phyloP scores from a whole-genome alignment of 352 stramenopile species.

The Globisporangium perplexum region DNA sequence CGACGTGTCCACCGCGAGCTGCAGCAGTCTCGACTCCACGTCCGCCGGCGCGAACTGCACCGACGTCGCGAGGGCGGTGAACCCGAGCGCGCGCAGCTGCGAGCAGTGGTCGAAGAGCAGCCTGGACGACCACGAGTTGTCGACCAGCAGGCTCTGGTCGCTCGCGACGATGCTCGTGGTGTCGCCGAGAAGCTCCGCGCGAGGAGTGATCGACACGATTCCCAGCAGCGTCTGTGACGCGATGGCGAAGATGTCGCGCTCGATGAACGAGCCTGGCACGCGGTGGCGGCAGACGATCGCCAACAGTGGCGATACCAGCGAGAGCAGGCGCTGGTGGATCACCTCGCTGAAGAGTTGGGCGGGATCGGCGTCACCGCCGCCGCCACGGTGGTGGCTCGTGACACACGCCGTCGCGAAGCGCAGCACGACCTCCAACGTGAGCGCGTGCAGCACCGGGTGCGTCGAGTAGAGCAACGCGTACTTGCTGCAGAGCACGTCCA shows the following conservation, averaged over 20 bases:
- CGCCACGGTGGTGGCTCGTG: background rate
- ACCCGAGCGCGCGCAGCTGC: conserved; percentile 42
- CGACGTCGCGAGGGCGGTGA: conserved; percentile 16
- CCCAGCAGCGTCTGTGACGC: conserved; percentile 34
- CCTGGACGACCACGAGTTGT: conserved; percentile 42
- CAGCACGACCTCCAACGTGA: conserved; percentile 39
- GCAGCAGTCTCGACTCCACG: conserved; percentile 15
- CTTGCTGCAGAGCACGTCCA: conserved; percentile 38
- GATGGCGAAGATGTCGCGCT: conserved; percentile 30
- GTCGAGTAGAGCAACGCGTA: conserved; percentile 36
- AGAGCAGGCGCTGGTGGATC: conserved; percentile 31
- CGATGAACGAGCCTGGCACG: conserved; percentile 45
- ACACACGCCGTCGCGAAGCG: conserved; percentile 17
- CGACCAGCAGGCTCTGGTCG: conserved; percentile 27
- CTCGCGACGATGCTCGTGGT: conserved; percentile 23
- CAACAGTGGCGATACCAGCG: conserved; percentile 37
- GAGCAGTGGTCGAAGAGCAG: conserved; percentile 57
- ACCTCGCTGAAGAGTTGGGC: conserved; percentile 11
- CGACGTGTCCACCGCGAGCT: conserved; percentile 45
- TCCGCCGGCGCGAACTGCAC: background rate
- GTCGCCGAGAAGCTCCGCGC: conserved; percentile 13
- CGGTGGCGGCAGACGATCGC: conserved; percentile 45
- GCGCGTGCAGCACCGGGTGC: conserved; percentile 31
- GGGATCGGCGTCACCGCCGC: background rate
- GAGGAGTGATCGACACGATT: conserved; percentile 21